Evolutionary conservation across 1,284 basidiomycete species (phyloP).

Genomic region (Malassezia sympodialis): DNA sequence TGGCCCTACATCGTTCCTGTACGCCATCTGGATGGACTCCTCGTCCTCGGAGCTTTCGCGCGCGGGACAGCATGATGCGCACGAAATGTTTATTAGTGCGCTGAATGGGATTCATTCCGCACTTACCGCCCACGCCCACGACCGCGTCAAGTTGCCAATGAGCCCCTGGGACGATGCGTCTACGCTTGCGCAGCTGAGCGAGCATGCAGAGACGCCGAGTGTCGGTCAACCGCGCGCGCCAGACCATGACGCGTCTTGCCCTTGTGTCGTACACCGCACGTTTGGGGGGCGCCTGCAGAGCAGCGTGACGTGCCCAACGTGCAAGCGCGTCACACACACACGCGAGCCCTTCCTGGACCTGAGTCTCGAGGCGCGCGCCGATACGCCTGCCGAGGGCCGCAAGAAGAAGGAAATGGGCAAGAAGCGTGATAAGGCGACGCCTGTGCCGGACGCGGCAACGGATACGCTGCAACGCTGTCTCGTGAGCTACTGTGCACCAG

Average conservation of each 20-base stretch:
- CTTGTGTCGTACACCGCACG: slow-evolving; percentile 81
- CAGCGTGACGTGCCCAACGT: slow-evolving; percentile 72
- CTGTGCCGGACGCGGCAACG: slow-evolving; percentile 46
- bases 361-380: slow-evolving; percentile 62
- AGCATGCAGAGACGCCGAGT: slow-evolving; percentile 19
- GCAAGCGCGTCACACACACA: slow-evolving; percentile 64
- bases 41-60: slow-evolving; percentile 67
- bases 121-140: slow-evolving; percentile 25
- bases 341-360: slow-evolving; percentile 84
- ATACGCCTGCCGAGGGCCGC: slow-evolving; percentile 4
- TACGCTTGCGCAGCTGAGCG: slow-evolving; percentile 22
- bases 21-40: slow-evolving; percentile 69
- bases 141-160: slow-evolving; percentile 22
- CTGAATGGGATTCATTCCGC: slow-evolving; percentile 40
- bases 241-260: slow-evolving; percentile 54
- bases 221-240: not conserved
- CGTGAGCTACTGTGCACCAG: slow-evolving; percentile 32
- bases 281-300: slow-evolving; percentile 80
- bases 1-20: slow-evolving; percentile 73
- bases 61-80: slow-evolving; percentile 86
- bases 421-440: slow-evolving; percentile 12
- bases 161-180: slow-evolving; percentile 26
- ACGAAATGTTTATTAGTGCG: slow-evolving; percentile 55
- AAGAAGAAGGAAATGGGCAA: slow-evolving; percentile 21
- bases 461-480: slow-evolving; percentile 50